phyloP scores from a whole-genome alignment of 805 yeast genomes.

The Wickerhamiella allomyrinae region DNA sequence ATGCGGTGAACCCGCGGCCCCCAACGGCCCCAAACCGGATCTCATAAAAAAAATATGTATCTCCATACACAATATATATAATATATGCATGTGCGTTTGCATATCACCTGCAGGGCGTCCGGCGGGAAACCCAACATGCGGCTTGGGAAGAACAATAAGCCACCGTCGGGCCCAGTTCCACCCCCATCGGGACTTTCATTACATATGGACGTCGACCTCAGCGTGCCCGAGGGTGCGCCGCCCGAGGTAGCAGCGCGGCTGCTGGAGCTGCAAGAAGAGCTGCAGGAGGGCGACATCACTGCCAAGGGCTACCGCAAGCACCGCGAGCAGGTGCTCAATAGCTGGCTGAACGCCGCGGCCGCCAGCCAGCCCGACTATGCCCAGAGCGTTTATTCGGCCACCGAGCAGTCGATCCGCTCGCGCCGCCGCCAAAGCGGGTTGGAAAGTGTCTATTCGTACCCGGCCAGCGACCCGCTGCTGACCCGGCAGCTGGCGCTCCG shows the following conservation, averaged over 20 bases:
- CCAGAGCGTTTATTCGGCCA: slow-evolving; percentile 8
- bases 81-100: too few relatives aligned
- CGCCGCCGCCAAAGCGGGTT: slow-evolving; percentile 12
- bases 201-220: slow-evolving; percentile 13
- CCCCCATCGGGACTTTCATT: too few relatives aligned
- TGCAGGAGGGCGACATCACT: slow-evolving; percentile 53
- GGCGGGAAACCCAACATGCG: too few relatives aligned
- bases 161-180: too few relatives aligned
- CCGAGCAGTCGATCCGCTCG: slow-evolving; percentile 4
- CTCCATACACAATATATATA: too few relatives aligned
- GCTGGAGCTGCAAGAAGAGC: slow-evolving; percentile 15
- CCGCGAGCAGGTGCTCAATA: slow-evolving; percentile 30
- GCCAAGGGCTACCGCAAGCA: slow-evolving; percentile 58
- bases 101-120: too few relatives aligned
- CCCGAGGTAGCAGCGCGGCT: slow-evolving; percentile 17
- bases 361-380: slow-evolving; percentile 9
- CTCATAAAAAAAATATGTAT: too few relatives aligned
- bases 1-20: too few relatives aligned
- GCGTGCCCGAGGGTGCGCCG: slow-evolving; percentile 21
- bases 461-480: not conserved
- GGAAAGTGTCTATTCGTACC: slow-evolving; percentile 12
- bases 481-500: not conserved
- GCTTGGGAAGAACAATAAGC: too few relatives aligned
- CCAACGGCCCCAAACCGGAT: too few relatives aligned
- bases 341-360: slow-evolving; percentile 2